Evolutionary conservation across 202 grass and related monocot genomes (phyloP).

Genomic region (Zoysia matrella): DNA sequence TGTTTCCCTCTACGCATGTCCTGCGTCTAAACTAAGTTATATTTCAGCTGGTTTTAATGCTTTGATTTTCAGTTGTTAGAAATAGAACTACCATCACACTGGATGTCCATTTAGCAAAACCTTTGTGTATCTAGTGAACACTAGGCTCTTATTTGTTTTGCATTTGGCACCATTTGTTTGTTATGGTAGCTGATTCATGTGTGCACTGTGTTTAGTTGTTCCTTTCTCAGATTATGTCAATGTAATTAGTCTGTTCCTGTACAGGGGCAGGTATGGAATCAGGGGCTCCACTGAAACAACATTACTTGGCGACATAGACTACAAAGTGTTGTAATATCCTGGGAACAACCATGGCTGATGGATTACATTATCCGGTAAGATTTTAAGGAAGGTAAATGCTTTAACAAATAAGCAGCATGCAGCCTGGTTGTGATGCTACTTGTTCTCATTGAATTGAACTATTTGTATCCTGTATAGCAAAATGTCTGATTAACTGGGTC

Average conservation of each 20-base stretch:
- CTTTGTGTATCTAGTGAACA: not conserved
- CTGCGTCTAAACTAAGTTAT: conserved; percentile 2
- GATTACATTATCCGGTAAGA: conserved; percentile 7
- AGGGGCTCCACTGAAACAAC: not conserved
- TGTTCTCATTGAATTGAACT: not conserved
- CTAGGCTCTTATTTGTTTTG: not conserved
- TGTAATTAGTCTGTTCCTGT: not conserved
- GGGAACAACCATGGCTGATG: not conserved
- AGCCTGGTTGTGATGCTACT: not conserved
- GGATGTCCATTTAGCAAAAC: not conserved
- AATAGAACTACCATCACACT: not conserved
- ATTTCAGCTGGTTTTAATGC: not conserved
- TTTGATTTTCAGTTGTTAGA: not conserved
- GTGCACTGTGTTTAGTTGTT: not conserved
- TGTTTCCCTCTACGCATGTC: not conserved
- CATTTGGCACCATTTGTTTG: conserved; percentile 5
- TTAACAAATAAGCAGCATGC: conserved; percentile 1
- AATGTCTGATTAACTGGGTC: not conserved
- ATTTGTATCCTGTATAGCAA: not conserved
- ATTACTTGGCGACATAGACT: conserved; percentile 3
- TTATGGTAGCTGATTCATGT: not conserved
- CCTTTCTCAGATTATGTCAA: not conserved
- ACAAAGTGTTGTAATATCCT: not conserved
- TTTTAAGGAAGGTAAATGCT: not conserved
- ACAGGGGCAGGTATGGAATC: not conserved